phyloP scores from a whole-genome alignment of 768 basidiomycete genomes.

The Suillus bovinus region DNA sequence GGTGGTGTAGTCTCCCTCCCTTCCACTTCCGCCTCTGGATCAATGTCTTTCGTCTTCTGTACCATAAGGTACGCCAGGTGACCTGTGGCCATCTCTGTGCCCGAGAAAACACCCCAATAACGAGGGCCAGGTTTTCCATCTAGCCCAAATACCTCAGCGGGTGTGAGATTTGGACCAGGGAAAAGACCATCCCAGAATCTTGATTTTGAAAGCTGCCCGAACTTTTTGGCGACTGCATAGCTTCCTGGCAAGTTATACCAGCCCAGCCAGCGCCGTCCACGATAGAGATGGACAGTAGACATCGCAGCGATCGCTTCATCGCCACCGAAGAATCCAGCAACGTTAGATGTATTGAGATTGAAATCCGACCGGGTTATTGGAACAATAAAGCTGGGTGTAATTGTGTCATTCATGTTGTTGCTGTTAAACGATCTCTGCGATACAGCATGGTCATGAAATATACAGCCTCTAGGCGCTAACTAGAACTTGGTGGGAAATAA shows the following conservation, averaged over 20 bases:
- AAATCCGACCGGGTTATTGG: neutral
- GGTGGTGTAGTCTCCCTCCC: conserved; percentile 25
- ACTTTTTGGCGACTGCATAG: no score
- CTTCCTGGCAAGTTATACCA: no score
- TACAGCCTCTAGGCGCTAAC: neutral
- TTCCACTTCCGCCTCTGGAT: conserved; percentile 12
- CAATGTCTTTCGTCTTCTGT: conserved; percentile 12
- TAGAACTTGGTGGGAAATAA: neutral
- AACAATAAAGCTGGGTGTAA: neutral
- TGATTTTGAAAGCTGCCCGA: no score
- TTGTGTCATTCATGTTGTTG: neutral
- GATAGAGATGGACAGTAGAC: no score
- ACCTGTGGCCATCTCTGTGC: conserved; percentile 22
- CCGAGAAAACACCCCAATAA: conserved; percentile 28
- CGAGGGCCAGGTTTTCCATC: conserved; percentile 31
- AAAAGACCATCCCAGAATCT: no score
- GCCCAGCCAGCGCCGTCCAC: no score
- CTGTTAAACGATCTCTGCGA: neutral
- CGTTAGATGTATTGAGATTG: no score
- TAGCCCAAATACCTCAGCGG: conserved; percentile 26
- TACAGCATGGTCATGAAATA: neutral
- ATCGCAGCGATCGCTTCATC: no score
- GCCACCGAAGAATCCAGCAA: no score
- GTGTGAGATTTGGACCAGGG: conserved; percentile 12
- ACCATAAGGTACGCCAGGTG: conserved; percentile 25